Conservation (phyloP, 2,329 filamentous ascomycete genomes). For the Epichloe gansuensis region DNA sequence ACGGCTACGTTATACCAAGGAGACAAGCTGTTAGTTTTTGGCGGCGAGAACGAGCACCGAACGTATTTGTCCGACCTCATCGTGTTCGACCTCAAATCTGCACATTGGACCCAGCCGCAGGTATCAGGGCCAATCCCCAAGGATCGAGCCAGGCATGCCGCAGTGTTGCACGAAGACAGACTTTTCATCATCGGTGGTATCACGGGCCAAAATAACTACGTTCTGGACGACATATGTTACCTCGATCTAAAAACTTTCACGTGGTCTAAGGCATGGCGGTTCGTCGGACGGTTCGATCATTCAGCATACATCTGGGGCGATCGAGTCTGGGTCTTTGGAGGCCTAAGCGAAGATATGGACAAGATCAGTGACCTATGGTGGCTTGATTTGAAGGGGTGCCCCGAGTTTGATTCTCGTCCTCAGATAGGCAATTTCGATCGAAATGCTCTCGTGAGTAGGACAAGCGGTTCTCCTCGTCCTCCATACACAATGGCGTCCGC, state of each 20-base stretch:
- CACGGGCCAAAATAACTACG: slow-evolving; percentile 80
- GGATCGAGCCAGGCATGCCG: slow-evolving; percentile 83
- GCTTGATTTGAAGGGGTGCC: slow-evolving; percentile 84
- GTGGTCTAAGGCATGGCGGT: slow-evolving; percentile 93
- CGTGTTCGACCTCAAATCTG: slow-evolving; percentile 86
- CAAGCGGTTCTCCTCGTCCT: slow-evolving; percentile 38
- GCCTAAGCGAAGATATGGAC: slow-evolving; percentile 91
- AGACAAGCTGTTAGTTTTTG: slow-evolving; percentile 92
- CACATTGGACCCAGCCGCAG: slow-evolving; percentile 88
- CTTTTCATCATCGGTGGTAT: slow-evolving; percentile 94
- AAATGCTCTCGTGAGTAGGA: slow-evolving; percentile 25
- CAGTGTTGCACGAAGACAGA: slow-evolving; percentile 91
- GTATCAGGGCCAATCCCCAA: slow-evolving; percentile 75
- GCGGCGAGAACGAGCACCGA: slow-evolving; percentile 93
- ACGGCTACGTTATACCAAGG: slow-evolving; percentile 89
- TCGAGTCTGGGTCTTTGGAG: slow-evolving; percentile 91
- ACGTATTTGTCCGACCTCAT: slow-evolving; percentile 93
- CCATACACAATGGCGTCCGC: slow-evolving; percentile 37
- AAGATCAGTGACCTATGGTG: slow-evolving; percentile 94
- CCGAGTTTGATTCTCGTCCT: slow-evolving; percentile 65
- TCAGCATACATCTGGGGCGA: slow-evolving; percentile 87
- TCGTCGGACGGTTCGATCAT: slow-evolving; percentile 90
- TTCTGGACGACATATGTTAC: slow-evolving; percentile 92
- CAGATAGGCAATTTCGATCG: slow-evolving; percentile 40
- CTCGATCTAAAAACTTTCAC: slow-evolving; percentile 94